Evolutionary conservation across 2,329 filamentous ascomycete genomes (phyloP).

Genomic region (Talaromyces islandicus): DNA sequence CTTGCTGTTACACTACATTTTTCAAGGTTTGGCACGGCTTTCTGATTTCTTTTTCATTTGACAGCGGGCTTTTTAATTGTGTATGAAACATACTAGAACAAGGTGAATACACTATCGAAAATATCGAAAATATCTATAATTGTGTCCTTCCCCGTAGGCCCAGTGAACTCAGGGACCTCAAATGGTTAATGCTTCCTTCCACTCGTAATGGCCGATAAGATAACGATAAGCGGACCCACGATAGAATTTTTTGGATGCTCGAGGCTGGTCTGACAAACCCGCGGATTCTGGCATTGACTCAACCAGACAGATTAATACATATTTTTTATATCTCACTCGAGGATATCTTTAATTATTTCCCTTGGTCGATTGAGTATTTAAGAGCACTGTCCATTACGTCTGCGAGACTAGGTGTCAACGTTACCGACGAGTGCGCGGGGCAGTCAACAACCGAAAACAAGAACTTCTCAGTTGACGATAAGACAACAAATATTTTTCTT

Average conservation of each 20-base stretch:
- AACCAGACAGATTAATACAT: neutral
- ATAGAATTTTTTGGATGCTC: conserved; percentile 3
- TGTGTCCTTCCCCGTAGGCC: neutral
- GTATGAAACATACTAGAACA: neutral
- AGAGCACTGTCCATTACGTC: neutral
- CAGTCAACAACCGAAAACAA: neutral
- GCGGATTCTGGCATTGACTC: neutral
- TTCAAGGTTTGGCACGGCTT: neutral
- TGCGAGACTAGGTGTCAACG: neutral
- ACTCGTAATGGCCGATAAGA: conserved; percentile 5
- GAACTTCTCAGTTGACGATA: neutral
- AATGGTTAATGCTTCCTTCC: too few species aligned
- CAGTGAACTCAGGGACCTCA: too few species aligned
- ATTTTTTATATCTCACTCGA: neutral
- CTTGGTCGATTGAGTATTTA: neutral
- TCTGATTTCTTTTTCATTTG: neutral
- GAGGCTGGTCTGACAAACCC: neutral
- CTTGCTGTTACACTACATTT: neutral
- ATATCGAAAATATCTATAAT: neutral
- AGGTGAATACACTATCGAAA: neutral
- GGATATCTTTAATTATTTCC: too few species aligned
- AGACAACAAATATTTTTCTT: neutral
- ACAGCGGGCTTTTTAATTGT: neutral
- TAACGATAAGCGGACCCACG: conserved; percentile 10
- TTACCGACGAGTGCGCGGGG: neutral